Evolutionary conservation across 345 rosid genomes (phyloP), one percentile per base, ranked within the genome.

Genomic region (Populus tremula): DNA sequence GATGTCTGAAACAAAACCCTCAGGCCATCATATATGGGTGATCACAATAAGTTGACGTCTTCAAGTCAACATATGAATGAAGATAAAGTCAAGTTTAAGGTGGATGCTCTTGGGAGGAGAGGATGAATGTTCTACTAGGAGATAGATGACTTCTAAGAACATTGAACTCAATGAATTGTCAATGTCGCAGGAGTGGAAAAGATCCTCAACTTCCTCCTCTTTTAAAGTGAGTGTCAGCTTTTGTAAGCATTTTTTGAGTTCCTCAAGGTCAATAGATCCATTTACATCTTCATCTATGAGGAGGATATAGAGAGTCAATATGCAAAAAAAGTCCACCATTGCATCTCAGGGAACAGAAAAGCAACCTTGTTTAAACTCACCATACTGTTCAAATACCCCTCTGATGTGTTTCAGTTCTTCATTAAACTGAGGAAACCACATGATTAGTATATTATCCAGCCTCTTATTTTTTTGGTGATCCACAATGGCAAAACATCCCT

Each of bases 141-240:
- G 94, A 85, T 92, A 89, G 70, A 89, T 84, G 83, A 78, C 95
- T 91, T 38, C 90, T 83, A 41, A 93, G 94, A 69, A 94, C 98
- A 75, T 88, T 86, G 67, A 91, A 93, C 87, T 93, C 98, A 61
- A 78, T 94, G 83, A 94, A 94, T 49, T 88, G 93, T 91, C 94
- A 82, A 93, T 86, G 79, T 94, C 97, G 82, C 97, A 91, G 53
- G 93, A 91, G 79, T 84, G 82, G 56, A 89, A 94, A 50, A 93
- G 82, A 79, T 91, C 97, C 79, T 88, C 87, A 11, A 91, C 84
- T 82, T 91, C 97, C 84, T 85, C 88, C 16, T 89, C 96, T 11
- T 86, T 84, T 63, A 89, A 77, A 70, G 75, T 78, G 33, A 91
- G 79, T 17, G 86, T 85, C 83, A 90, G 79, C 79, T 90, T 86